phyloP scores from a whole-genome alignment of 2,329 filamentous ascomycete species.

The Aspergillus fijiensis region DNA sequence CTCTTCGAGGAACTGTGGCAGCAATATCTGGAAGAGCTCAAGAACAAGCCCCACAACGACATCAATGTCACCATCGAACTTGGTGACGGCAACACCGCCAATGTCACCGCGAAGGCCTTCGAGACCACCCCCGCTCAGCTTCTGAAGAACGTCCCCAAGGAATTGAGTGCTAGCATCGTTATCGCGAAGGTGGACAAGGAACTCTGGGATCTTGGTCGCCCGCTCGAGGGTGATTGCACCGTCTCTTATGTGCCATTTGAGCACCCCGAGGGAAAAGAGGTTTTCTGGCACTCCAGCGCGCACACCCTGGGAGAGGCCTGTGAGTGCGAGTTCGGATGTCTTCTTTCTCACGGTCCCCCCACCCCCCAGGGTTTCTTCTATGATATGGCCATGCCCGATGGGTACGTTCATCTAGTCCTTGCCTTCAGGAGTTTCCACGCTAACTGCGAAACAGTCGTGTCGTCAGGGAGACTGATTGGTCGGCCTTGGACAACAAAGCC shows the following conservation, averaged over 20 bases:
- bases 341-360: slow-evolving; percentile 89
- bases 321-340: slow-evolving; percentile 86
- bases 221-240: slow-evolving; percentile 82
- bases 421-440: slow-evolving; percentile 18
- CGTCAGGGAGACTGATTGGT: slow-evolving; percentile 76
- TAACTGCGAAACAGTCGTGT: slow-evolving; percentile 45
- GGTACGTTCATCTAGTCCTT: slow-evolving; percentile 37
- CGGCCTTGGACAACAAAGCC: slow-evolving; percentile 77
- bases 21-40: slow-evolving; percentile 74
- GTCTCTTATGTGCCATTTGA: slow-evolving; percentile 85
- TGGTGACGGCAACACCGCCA: slow-evolving; percentile 41
- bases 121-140: slow-evolving; percentile 83
- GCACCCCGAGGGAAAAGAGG: slow-evolving; percentile 74
- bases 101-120: slow-evolving; percentile 70
- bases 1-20: slow-evolving; percentile 89
- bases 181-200: slow-evolving; percentile 77
- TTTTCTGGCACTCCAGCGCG: slow-evolving; percentile 97
- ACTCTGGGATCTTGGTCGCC: slow-evolving; percentile 90
- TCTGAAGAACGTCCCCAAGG: slow-evolving; percentile 78
- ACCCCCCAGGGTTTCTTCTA: slow-evolving; percentile 95
- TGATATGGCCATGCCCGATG: slow-evolving; percentile 82
- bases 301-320: slow-evolving; percentile 95
- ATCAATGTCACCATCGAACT: slow-evolving; percentile 52
- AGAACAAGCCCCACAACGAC: slow-evolving; percentile 48
- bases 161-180: slow-evolving; percentile 77